Evolutionary conservation across 164 flowering plant genomes (phyloP), one percentile per base, ranked within the genome.

Genomic region (Vitis riparia): DNA sequence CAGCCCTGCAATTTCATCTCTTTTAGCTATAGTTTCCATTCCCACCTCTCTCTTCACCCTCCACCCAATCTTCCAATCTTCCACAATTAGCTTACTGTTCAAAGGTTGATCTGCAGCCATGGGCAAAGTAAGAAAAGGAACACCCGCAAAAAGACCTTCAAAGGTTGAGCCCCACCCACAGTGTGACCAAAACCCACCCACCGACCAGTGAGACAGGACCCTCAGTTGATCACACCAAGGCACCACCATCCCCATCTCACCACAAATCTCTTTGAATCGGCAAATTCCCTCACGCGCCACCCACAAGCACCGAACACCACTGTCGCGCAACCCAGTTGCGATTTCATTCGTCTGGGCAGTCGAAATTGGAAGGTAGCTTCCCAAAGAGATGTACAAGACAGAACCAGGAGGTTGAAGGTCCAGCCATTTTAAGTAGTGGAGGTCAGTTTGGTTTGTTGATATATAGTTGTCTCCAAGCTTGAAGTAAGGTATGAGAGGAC

Each of bases 111-210:
- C 90, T 70, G 14, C 0, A 11, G 61, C 3, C 29, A 87, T 12
- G 1, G 84, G 88, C 11, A 72, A 79, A 8, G 86, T 80, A 1
- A 85, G 78, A 73, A 85, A 61, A 1, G 90, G 87, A 14, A 79
- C 69, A 1, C 86, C 86, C 0, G 81, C 73, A 55, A 72, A 85
- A 6, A 63, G 19, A 44, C 69, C 80, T 65, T 83, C 88, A n/a
- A 62, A 30, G 3, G 76, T 74, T 0, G 90, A 87, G 68, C 80
- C 84, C 84, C 85, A 87, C 13, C 89, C 86, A 29, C 89, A 84
- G 23, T 86, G 89, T 0, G 82, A 68, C 87, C 78, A 84, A 66
- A 86, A 86, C 3, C 87, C 90, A 1, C 86, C 90, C 0, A 83
- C 49, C 0, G 88, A 69, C 57, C 77, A 13, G 70, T 86, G 89